Evolutionary conservation across 2,329 filamentous ascomycete species (phyloP), one percentile per base, ranked within the genome.

Genomic region (Mariannaea sp.): DNA sequence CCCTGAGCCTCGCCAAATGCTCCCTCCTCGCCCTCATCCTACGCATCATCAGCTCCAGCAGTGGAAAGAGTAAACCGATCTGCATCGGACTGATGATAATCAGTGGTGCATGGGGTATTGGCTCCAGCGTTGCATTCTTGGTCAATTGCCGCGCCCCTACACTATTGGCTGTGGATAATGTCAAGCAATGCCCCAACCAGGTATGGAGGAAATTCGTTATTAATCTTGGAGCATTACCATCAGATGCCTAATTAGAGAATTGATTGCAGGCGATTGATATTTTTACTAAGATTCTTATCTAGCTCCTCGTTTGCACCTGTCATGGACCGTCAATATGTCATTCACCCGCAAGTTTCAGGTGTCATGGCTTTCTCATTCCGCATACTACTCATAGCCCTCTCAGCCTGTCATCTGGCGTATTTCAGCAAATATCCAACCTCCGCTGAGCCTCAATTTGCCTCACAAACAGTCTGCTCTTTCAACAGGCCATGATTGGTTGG

Each of bases 1-100:
- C 45, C 5, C 7, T 63, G 0, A 39, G 46, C 8, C 24, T 63
- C 3, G 53, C 61, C 0, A 63, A 64, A 27, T 61, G 58, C 6
- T 63, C 61, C 0, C 41, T 63, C 1, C 61, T 63, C 29, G 61
- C 61, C 8, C 61, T 63, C 4, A 44, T 64, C 5, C 51, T 59
- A 13, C 60, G 61, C 0, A 63, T 63, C 16, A 58, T 63, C 2
- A 49, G 52, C 8, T 47, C 58, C 27, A 63, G 51, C 7, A 46
- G 56, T 5, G 61, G 61, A 0, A 60, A 29, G 8, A 64, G 52
- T 5, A 59, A 46, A 16, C 4, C 16, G 1, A 42, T 50, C 2
- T 63, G 61, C 13, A 54, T 61, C 1, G 49, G 12, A 0, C 60
- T 63, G 2, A 46, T 64, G 41, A 16, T 41, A 0, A 33, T 56